These are phyloP conservation scores for Prototheca stagnorum DNA, from an alignment of 163 green algal species.

Conservation along the genomic window DNA sequence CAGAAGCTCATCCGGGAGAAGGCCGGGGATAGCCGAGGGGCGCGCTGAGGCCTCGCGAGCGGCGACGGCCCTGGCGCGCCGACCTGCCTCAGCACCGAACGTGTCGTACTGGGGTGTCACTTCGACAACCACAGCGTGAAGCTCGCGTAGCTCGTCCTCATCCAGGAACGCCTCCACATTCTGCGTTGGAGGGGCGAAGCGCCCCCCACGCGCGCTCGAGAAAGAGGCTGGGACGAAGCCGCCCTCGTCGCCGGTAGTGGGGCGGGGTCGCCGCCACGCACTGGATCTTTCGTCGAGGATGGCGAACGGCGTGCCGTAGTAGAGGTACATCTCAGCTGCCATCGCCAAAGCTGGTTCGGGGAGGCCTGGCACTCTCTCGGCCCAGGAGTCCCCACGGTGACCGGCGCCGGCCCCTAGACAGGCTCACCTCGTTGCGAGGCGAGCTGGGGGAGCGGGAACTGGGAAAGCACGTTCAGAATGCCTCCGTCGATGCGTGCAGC, in stretches of 20 bases:
- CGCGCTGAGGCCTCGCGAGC: slow-evolving; percentile 20
- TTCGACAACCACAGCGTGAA: slow-evolving; percentile 5
- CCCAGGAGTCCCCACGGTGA: too few relatives aligned
- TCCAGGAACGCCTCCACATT: slow-evolving; percentile 78
- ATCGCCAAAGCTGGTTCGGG: too few relatives aligned
- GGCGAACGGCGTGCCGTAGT: slow-evolving; percentile 88
- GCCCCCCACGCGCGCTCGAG: slow-evolving; percentile 26
- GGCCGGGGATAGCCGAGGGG: slow-evolving; percentile 29
- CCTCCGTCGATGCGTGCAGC: neutral
- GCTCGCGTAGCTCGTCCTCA: slow-evolving; percentile 74
- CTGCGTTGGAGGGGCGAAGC: slow-evolving; percentile 20
- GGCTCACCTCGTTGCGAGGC: too few relatives aligned
- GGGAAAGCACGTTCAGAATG: too few relatives aligned
- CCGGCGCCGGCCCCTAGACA: too few relatives aligned
- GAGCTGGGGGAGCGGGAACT: too few relatives aligned
- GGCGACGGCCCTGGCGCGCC: slow-evolving; percentile 20
- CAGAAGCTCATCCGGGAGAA: slow-evolving; percentile 54
- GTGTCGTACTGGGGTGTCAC: slow-evolving; percentile 62
- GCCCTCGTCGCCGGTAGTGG: slow-evolving; percentile 46
- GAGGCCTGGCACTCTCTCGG: too few relatives aligned
- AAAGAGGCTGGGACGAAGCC: slow-evolving; percentile 53
- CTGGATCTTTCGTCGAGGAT: too few relatives aligned
- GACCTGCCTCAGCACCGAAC: slow-evolving; percentile 53
- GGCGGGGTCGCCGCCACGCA: too few relatives aligned
- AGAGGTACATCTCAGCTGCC: neutral